phyloP scores from a whole-genome alignment of 176 grass and related monocot species.

The Stipa capillata region DNA sequence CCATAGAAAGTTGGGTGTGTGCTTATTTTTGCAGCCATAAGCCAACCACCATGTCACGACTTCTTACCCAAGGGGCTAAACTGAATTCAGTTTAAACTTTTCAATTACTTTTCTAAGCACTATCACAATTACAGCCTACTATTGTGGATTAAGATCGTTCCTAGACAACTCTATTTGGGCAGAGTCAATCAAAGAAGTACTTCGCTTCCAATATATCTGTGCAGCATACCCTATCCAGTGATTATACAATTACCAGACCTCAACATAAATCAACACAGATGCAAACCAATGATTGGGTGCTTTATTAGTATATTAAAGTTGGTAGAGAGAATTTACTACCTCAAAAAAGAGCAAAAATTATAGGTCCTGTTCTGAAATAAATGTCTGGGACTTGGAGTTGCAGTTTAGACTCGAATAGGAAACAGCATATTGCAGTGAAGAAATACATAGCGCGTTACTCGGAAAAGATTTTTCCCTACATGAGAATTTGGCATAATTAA shows the following conservation, averaged over 20 bases:
- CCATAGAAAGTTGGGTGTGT: neutral
- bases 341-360: neutral
- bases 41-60: neutral
- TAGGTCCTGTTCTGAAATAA: neutral
- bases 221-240: neutral
- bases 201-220: neutral
- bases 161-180: neutral
- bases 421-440: too few species aligned
- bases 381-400: neutral
- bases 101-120: neutral
- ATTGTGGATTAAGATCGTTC: neutral
- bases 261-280: conserved; percentile 11
- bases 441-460: too few species aligned
- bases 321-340: neutral
- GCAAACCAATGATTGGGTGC: neutral
- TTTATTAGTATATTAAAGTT: neutral
- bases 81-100: neutral
- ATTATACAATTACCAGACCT: neutral
- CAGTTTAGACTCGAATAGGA: too few species aligned
- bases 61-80: neutral
- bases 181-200: neutral
- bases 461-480: neutral
- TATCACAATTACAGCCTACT: neutral
- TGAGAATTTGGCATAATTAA: neutral
- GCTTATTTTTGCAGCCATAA: neutral